Evolutionary conservation across 768 basidiomycete species (phyloP).

Genomic region (Rhodotorula diobovata): DNA sequence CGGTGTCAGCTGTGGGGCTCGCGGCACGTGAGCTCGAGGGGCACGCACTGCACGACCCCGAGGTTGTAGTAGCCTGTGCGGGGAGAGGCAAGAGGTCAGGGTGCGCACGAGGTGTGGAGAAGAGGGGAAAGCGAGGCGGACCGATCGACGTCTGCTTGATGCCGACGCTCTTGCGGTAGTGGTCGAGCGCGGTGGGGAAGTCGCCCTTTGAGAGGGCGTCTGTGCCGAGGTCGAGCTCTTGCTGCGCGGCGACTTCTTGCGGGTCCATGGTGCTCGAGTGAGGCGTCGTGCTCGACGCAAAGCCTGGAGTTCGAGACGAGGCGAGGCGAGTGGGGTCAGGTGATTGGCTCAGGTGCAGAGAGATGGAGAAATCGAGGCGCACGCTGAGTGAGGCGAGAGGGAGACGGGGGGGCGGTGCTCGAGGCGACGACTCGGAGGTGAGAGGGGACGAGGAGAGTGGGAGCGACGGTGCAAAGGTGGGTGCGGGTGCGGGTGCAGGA

Average conservation of each 20-base stretch:
- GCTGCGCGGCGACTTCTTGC: constrained; percentile 23
- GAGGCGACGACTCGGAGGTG: no score
- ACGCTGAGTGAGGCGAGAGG: background rate
- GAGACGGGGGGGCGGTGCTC: background rate
- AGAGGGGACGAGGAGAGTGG: background rate
- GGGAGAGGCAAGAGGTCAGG: background rate
- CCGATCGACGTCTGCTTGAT: constrained; percentile 34
- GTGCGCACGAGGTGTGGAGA: background rate
- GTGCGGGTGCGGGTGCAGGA: no score
- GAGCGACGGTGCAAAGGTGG: background rate
- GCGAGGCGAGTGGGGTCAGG: background rate
- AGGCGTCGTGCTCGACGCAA: constrained; percentile 17
- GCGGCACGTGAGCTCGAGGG: background rate
- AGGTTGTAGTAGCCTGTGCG: constrained; percentile 38
- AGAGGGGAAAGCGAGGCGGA: background rate
- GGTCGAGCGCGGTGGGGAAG: constrained; percentile 8
- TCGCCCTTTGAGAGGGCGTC: constrained; percentile 25
- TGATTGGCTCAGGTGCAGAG: background rate
- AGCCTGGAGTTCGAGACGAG: background rate
- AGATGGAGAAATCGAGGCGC: no score
- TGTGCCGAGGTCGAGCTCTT: constrained; percentile 33
- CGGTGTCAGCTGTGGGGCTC: no score
- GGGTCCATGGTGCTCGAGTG: constrained; percentile 32
- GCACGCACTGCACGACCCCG: constrained; percentile 37
- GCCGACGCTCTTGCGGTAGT: constrained; percentile 23